These are phyloP conservation scores for Violaceomyces palustris DNA, from an alignment of 1,284 basidiomycete species.

Conservation along the genomic window DNA sequence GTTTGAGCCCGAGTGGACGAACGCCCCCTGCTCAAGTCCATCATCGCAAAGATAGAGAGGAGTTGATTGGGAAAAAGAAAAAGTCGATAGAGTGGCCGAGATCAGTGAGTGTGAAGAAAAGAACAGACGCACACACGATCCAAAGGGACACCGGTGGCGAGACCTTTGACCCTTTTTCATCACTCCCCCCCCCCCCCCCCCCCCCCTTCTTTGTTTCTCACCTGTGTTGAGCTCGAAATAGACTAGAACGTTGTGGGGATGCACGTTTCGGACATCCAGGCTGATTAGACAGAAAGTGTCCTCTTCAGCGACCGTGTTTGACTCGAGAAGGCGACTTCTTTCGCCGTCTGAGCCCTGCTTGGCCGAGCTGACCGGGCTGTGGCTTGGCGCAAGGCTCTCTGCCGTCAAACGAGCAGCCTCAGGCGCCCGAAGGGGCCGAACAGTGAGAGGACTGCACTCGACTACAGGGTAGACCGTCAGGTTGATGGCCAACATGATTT, in stretches of 20 bases:
- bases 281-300: conserved; percentile 75
- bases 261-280: conserved; percentile 80
- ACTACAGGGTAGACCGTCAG: conserved; percentile 91
- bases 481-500: conserved; percentile 73
- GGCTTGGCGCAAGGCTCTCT: conserved; percentile 54
- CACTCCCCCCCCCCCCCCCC: too few species aligned
- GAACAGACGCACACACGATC: background rate
- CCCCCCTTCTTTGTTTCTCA: too few species aligned
- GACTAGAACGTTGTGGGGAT: conserved; percentile 78
- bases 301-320: conserved; percentile 38
- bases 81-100: conserved; percentile 6
- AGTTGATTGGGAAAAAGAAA: conserved; percentile 53
- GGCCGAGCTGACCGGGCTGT: conserved; percentile 7
- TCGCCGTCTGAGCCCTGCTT: conserved; percentile 49
- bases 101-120: background rate
- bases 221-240: conserved; percentile 63
- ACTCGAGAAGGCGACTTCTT: conserved; percentile 1
- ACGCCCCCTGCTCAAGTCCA: conserved; percentile 55
- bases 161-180: too few species aligned
- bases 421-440: conserved; percentile 8
- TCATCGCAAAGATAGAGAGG: conserved; percentile 56
- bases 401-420: conserved; percentile 39
- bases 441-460: conserved; percentile 59
- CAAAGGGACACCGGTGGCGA: background rate
- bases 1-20: background rate